A percentile compares a stretch with the other conserved stretches of the same genome.
Conservation (phyloP, 441 rosid species). For the Gossypium davidsonii region DNA sequence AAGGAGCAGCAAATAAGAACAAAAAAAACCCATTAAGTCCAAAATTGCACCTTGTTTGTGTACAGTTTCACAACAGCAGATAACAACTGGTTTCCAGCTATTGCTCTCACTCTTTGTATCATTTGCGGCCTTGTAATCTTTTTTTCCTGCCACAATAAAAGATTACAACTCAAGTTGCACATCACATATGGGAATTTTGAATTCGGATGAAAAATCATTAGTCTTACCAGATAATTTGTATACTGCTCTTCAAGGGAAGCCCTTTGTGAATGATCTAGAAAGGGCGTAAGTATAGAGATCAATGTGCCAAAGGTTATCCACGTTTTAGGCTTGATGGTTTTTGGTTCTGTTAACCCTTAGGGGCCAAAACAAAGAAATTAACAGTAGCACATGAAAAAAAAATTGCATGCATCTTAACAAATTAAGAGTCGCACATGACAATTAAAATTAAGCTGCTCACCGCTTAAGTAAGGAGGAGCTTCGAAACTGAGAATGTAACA, state of each 20-base stretch:
- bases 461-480: constrained; percentile 26
- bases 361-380: background rate
- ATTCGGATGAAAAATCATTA: background rate
- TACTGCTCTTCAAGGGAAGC: background rate
- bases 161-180: background rate
- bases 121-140: background rate
- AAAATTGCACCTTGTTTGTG: background rate
- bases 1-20: background rate
- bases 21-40: background rate
- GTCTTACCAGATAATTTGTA: background rate
- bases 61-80: background rate
- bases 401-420: background rate
- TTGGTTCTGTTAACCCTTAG: background rate
- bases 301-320: background rate
- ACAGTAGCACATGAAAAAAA: too few species aligned
- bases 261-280: background rate
- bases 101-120: constrained; percentile 1
- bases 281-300: background rate
- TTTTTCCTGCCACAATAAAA: background rate
- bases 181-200: background rate
- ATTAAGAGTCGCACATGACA: background rate
- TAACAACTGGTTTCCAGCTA: background rate
- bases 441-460: constrained; percentile 15
- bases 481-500: constrained; percentile 35
- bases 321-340: background rate